Evolutionary conservation across 768 basidiomycete genomes (phyloP), one percentile per base, ranked within the genome.

Genomic region (Lactarius indigo): DNA sequence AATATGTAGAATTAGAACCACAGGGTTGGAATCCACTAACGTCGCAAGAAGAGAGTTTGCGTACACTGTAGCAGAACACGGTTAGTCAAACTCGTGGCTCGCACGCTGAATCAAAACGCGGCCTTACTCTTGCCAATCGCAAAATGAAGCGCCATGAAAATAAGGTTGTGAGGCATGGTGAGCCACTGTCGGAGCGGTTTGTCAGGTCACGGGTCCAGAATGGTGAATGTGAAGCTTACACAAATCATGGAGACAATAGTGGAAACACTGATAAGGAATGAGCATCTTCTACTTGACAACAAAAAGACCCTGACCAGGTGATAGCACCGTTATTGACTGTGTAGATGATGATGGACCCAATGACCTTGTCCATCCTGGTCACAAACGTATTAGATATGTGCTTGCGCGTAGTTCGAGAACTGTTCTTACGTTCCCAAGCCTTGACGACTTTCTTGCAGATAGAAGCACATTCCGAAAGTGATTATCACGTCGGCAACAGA

Each of bases 311-410:
- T 61, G 10, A 71, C 70, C 69, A 66, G 31, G 71, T 72, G 35
- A 72, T 56, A 1, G 69, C 64, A n/a, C 71, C 71, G 33, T 72
- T 72, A 30, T 70, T 72, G 59, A 72, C 37, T 9, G 71, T 72
- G 47, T 72, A 71, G 31, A 70, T 20, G 39, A 72, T 65, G 41
- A 72, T 66, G 1, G 62, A 33, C 15, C 68, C 64, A 18, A 72
- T 59, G 8, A 71, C 62, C 2, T 70, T 58, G 30, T 72, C 71
- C 69, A 70, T 70, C 15, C 69, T 72, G 26, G 30, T 20, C 35
- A 33, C 3, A 23, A 42, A 58, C 18, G 20, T 17, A 30, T 57
- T 37, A 44, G 50, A 12, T 2, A 35, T 52, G 15, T 7, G 23
- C 17, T 31, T n/a, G 28, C 7, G 12, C 31, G 12, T 23, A 8